Base-by-base conservation (phyloP, 2,329 filamentous ascomycete species). In the Sclerotinia minor region DNA sequence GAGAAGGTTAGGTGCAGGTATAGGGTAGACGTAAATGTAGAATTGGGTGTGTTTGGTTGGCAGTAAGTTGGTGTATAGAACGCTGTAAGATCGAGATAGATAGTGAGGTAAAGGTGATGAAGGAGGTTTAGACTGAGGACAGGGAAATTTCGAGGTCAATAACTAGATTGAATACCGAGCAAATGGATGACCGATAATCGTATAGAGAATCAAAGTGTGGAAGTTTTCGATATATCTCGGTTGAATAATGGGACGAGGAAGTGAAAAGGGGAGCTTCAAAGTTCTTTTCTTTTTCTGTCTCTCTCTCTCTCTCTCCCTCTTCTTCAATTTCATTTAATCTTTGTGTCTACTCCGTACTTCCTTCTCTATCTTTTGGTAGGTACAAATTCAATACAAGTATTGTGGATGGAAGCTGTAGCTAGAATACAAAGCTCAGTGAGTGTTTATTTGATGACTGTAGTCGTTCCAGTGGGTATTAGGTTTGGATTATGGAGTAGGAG, bases 371-470 rank as follows among this genome's bases (percentile, higher is more conserved):
- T n/a, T 24, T 32, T n/a, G 54, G 32, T 38, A 57, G 32, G 11
- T 15, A 57, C 54, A 32, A 57, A 41, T 13, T 3, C 21, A 57
- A 35, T 9, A 29, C 29, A 3, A 5, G 29, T 29, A 41, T 2
- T 26, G 54, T 57, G 54, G 54, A 7, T 13, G 7, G 11, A 41
- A 41, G 11, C 32, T 57, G 54, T 57, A 57, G 21, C 32, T 41
- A 57, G 19, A 55, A 55, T 38, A n/a, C 5, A 2, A 38, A 17
- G 54, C 32, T 24, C 32, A 9, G 54, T 38, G 32, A 9, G 54
- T 38, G 32, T 57, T 17, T n/a, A 58, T 58, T 58, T 58, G 54
- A 58, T 38, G 54, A 24, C 17, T 44, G 54, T 58, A 58, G 54
- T 58, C 54, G 54, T 26, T 26, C 54, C 17, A 26, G 54, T 44